Evolutionary conservation across 345 rosid species (phyloP).

Genomic region (Carallia pectinifolia): DNA sequence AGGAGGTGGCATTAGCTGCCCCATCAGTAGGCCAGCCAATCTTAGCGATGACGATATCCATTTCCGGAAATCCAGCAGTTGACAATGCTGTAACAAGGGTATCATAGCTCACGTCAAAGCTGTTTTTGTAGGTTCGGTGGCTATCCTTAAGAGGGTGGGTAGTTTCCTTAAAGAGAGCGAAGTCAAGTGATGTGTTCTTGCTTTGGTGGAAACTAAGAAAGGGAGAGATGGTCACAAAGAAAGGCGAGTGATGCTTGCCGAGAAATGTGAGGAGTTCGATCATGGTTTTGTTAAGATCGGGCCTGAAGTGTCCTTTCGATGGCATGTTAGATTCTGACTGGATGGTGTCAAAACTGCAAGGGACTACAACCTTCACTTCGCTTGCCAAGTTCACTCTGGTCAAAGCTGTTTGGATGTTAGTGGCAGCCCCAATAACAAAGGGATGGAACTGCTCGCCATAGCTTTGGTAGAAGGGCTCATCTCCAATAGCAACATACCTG

Average conservation of each 20-base stretch:
- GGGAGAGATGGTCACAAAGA: slow-evolving; percentile 70
- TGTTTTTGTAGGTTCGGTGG: slow-evolving; percentile 63
- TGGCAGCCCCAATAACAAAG: slow-evolving; percentile 71
- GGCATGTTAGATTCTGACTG: slow-evolving; percentile 61
- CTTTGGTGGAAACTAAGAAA: slow-evolving; percentile 53
- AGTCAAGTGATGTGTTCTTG: slow-evolving; percentile 71
- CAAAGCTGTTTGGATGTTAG: slow-evolving; percentile 73
- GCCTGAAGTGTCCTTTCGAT: slow-evolving; percentile 76
- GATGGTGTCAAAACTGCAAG: slow-evolving; percentile 70
- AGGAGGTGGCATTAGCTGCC: slow-evolving; percentile 62
- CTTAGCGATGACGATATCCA: slow-evolving; percentile 58
- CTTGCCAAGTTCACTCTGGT: slow-evolving; percentile 57
- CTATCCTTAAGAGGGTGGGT: slow-evolving; percentile 52
- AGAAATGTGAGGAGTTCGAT: slow-evolving; percentile 73
- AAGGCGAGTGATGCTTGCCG: slow-evolving; percentile 60
- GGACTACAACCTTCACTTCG: slow-evolving; percentile 79
- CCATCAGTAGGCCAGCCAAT: slow-evolving; percentile 99
- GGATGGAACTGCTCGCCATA: slow-evolving; percentile 71
- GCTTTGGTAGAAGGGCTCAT: slow-evolving; percentile 71
- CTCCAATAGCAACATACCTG: slow-evolving; percentile 84
- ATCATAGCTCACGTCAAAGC: slow-evolving; percentile 71
- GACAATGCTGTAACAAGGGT: slow-evolving; percentile 62
- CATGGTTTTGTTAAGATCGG: slow-evolving; percentile 82
- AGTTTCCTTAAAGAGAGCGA: slow-evolving; percentile 62
- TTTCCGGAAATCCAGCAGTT: slow-evolving; percentile 56